Evolutionary conservation across 179 eudicot genomes (phyloP).

Genomic region (Silene coronaria): DNA sequence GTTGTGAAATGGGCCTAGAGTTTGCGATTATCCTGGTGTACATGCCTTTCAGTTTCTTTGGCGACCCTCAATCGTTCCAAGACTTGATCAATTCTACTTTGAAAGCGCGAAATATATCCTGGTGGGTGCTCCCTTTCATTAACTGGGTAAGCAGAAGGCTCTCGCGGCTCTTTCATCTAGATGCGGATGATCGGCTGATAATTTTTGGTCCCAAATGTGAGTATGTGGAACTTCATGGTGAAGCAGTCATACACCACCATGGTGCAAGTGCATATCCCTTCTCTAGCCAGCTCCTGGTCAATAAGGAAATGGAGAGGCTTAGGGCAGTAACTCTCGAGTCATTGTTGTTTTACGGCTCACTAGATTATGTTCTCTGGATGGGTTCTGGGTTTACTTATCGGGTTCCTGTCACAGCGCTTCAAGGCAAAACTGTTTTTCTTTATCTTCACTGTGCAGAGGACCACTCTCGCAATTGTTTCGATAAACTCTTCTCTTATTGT

Average conservation of each 20-base stretch:
- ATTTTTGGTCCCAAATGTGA: background rate
- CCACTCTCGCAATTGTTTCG: no score
- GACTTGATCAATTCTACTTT: background rate
- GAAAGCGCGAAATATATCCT: background rate
- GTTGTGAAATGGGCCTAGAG: background rate
- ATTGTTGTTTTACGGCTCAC: no score
- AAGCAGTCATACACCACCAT: background rate
- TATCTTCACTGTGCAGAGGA: no score
- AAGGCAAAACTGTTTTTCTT: no score
- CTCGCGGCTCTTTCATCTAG: background rate
- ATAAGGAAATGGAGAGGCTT: background rate
- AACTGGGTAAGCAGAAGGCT: background rate
- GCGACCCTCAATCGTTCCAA: background rate
- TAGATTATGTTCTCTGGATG: no score
- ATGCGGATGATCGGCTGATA: background rate
- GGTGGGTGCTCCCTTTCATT: conserved; percentile 1
- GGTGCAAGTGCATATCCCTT: background rate
- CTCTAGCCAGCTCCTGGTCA: no score
- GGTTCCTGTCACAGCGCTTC: no score
- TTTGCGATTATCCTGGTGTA: background rate
- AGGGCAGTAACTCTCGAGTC: no score
- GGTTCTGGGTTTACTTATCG: no score
- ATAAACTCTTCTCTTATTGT: background rate
- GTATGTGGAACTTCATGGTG: background rate
- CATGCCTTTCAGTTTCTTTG: background rate